Base-by-base conservation (phyloP, 192 early-diverging fungal genomes). In the Gryganskiella cystojenkinii region DNA sequence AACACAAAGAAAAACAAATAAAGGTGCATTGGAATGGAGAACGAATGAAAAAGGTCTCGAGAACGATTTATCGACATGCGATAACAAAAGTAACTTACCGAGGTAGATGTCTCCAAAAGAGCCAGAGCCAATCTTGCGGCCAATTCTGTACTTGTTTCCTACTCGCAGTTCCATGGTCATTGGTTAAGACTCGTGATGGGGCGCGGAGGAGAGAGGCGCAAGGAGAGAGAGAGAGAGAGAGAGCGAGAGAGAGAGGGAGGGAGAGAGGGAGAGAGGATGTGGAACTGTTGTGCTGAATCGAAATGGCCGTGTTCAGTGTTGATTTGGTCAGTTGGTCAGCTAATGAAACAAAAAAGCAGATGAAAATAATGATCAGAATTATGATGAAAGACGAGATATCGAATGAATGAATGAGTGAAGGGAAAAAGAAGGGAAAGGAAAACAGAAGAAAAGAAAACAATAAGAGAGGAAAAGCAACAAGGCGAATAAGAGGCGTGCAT, bases 51-150 rank as follows among this genome's bases (percentile, higher is more conserved):
- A 43, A 61, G 19, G 34, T 57, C 10, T 30, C n/a, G n/a, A n/a
- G n/a, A n/a, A 50, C 30, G 17, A 52, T 20, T 51, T n/a, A 33
- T 44, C 49, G 51, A 30, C 2, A 44, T 11, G 31, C 8, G 49
- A n/a, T 20, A 63, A 25, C 17, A 33, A 35, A 15, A 17, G 43
- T 43, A 19, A 63, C 85, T 80, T 81, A 94, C 94, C 94, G 59
- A 97, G 89, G 79, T 94, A 98, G 80, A 99, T 96, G 71, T 98
- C 98, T 45, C 98, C 98, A 90, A 99, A 99, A 46, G 93, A 95
- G 52, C 98, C 98, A 51, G 92, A 92, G 45, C 98, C 98, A 83
- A 99, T 95, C 85, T 98, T 99, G 56, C 94, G 87, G 54, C 96
- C 96, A 63, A 99, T 91, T 54, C 93, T 88, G 86, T 91, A 99